Evolutionary conservation across 306 rosid species (phyloP).

Genomic region (Vigna hirtella): DNA sequence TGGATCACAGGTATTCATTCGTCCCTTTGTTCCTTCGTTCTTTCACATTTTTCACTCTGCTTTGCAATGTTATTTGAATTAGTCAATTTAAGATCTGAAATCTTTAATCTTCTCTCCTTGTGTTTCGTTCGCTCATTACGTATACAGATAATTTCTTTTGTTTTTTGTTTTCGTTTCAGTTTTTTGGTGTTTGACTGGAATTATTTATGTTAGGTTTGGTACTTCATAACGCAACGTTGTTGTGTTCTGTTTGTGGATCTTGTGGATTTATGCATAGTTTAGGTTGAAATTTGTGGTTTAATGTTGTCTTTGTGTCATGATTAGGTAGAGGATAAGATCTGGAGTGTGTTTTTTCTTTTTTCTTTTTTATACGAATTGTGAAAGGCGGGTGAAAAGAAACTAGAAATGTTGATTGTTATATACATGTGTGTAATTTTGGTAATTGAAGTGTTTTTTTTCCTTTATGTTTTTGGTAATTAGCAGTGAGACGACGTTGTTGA

Average conservation of each 20-base stretch:
- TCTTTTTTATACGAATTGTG: background rate
- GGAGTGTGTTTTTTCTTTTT: background rate
- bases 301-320: background rate
- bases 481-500: constrained; percentile 25
- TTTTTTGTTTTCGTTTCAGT: background rate
- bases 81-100: constrained; percentile 33
- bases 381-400: too few relatives aligned
- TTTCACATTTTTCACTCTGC: background rate
- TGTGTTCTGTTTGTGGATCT: constrained; percentile 27
- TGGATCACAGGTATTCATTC: constrained; percentile 35
- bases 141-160: background rate
- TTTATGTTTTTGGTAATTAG: constrained; percentile 12
- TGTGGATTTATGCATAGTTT: constrained; percentile 3
- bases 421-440: background rate
- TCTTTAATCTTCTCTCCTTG: background rate
- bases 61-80: background rate
- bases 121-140: background rate
- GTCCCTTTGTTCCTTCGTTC: background rate
- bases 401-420: background rate
- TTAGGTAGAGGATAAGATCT: constrained; percentile 32
- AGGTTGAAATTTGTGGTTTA: background rate
- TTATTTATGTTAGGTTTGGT: constrained; percentile 22
- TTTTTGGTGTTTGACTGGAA: background rate
- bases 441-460: background rate
- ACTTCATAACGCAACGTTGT: background rate